Evolutionary conservation across 306 rosid species (phyloP), one percentile per base, ranked within the genome.

Genomic region (Hippophae rhamnoides): DNA sequence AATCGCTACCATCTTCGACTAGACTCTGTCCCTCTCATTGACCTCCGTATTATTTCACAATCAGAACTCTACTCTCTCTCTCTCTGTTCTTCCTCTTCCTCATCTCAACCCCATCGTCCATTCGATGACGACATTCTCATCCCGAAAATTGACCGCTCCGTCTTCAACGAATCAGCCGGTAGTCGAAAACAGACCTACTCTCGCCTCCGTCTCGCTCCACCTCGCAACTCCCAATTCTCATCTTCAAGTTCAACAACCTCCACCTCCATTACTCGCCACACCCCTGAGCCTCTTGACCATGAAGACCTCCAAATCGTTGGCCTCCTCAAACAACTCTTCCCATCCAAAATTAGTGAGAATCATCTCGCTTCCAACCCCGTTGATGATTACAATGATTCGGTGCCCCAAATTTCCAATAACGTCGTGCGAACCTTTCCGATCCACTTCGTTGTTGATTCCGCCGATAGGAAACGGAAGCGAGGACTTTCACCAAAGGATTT

Each of bases 131-230:
- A 76, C 52, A 64, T 74, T 26, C 44, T 77, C 25, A 66, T 78
- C 79, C 95, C 90, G 48, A 86, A 81, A 74, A 85, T 89, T n/a
- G 90, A 89, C 80, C 97, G 97, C 64, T 81, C 95, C 40, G 79
- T 79, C 54, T 89, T 89, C 72, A 89, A 89, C 27, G 95, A 85
- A 62, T 85, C 95, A 68, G 95, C 97, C 42, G 95, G 97, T 4
- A 89, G 97, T 61, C 95, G 97, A 0, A 89, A 83, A 31, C 97
- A 89, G 56, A 89, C 97, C 50, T 89, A 60, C 70, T 83, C 95
- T 6, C 82, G 84, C 38, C 89, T 89, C 68, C 95, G 86, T 54
- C 74, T 89, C 8, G 71, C 79, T 1, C 86, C 79, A 1, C 86
- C 89, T 50, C 90, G 88, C 10, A 72, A 70, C 56, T 61, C 75